Percentiles rank a stretch among this genome's conserved stretches.
Conservation (phyloP, 805 yeast genomes). For the Hanseniaspora clermontiae region DNA sequence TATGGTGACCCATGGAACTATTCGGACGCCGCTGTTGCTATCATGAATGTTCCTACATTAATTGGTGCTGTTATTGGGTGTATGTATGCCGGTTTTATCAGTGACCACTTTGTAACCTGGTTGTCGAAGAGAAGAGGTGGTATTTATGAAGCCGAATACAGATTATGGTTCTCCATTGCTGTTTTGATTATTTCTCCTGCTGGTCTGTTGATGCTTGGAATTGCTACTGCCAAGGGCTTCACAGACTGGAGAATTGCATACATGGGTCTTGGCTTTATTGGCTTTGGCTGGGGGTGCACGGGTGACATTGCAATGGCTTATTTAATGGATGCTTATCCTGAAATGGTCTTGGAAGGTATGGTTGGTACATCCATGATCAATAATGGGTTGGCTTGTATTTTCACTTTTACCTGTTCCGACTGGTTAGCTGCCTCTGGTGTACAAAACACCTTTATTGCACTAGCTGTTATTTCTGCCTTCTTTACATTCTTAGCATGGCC, state of each 20-base stretch:
- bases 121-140: constrained; percentile 51
- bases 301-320: constrained; percentile 62
- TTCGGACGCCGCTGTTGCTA: constrained; percentile 51
- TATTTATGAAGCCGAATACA: constrained; percentile 51
- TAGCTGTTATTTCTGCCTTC: constrained; percentile 47
- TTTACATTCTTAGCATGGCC: constrained; percentile 47
- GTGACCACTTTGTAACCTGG: constrained; percentile 52
- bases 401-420: constrained; percentile 51
- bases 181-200: constrained; percentile 48
- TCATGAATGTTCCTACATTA: constrained; percentile 62
- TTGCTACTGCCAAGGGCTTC: constrained; percentile 45
- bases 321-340: constrained; percentile 57
- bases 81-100: constrained; percentile 46
- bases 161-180: constrained; percentile 44
- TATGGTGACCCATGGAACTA: constrained; percentile 56
- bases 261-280: constrained; percentile 51
- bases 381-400: constrained; percentile 51
- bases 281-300: constrained; percentile 57
- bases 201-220: constrained; percentile 51
- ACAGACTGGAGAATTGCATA: constrained; percentile 40
- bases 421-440: constrained; percentile 49
- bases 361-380: constrained; percentile 54
- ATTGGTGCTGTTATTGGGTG: constrained; percentile 58
- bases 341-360: constrained; percentile 59
- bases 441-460: constrained; percentile 45